phyloP scores from a whole-genome alignment of 2,329 filamentous ascomycete genomes.

The Ophiocordyceps robertsii region DNA sequence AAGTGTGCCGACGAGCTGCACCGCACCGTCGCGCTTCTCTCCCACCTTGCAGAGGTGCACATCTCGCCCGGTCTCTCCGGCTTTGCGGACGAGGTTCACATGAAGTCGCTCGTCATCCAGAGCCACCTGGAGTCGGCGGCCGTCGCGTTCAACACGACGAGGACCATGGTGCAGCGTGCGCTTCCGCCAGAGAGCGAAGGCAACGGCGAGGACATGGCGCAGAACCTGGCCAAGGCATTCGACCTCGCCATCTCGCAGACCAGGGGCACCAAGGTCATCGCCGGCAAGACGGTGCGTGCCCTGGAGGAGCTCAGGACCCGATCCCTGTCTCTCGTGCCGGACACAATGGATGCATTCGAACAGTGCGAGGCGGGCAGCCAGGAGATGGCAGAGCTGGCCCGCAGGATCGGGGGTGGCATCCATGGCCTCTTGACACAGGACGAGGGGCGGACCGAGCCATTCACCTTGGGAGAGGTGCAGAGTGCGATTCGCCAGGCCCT shows the following conservation, averaged over 20 bases:
- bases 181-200: slow-evolving; percentile 29
- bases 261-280: slow-evolving; percentile 71
- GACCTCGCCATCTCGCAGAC: slow-evolving; percentile 63
- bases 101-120: slow-evolving; percentile 64
- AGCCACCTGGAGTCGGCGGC: slow-evolving; percentile 71
- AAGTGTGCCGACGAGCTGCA: slow-evolving; percentile 72
- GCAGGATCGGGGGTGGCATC: slow-evolving; percentile 53
- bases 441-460: slow-evolving; percentile 55
- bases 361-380: slow-evolving; percentile 51
- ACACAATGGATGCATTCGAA: slow-evolving; percentile 57
- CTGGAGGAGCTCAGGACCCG: slow-evolving; percentile 65
- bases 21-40: slow-evolving; percentile 72
- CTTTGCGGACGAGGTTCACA: slow-evolving; percentile 68
- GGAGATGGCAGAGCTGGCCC: slow-evolving; percentile 52
- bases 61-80: slow-evolving; percentile 56
- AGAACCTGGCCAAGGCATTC: slow-evolving; percentile 55
- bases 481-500: slow-evolving; percentile 43
- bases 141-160: slow-evolving; percentile 48
- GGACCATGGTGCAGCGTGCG: slow-evolving; percentile 52
- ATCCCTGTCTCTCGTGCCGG: slow-evolving; percentile 57
- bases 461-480: slow-evolving; percentile 54
- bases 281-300: slow-evolving; percentile 63
- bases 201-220: slow-evolving; percentile 54
- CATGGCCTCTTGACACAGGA: slow-evolving; percentile 51
- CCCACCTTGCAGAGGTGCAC: slow-evolving; percentile 73